Percentiles rank a stretch among this genome's conserved stretches.
phyloP scores from a whole-genome alignment of 495 filamentous ascomycete species.

The Tuber microsphaerosporum region DNA sequence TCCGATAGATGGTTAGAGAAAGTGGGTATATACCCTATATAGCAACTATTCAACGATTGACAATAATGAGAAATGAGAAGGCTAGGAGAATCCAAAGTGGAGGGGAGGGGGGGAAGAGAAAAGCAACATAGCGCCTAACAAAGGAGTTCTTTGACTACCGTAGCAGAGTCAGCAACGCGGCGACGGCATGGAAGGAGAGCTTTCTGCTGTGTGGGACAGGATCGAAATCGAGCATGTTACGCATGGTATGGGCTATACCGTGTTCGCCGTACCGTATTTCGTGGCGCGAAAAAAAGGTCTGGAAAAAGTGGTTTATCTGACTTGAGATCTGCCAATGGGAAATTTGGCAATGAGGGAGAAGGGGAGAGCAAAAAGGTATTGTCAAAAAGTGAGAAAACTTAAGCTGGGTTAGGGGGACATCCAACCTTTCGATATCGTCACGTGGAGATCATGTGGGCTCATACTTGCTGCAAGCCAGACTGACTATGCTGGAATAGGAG shows the following conservation, averaged over 20 bases:
- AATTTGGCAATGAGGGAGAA: background rate
- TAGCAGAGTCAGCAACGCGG: too few relatives aligned
- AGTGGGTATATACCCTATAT: background rate
- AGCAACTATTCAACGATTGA: background rate
- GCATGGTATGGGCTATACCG: background rate
- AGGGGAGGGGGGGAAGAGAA: background rate
- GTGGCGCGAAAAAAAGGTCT: background rate
- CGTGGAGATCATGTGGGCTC: background rate
- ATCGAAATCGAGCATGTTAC: background rate
- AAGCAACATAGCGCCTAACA: background rate
- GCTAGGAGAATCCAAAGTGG: background rate
- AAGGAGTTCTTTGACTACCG: too few relatives aligned
- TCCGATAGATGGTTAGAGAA: background rate
- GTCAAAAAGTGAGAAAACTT: too few relatives aligned
- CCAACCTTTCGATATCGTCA: background rate
- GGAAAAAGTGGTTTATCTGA: background rate
- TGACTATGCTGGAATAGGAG: background rate
- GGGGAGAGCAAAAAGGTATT: constrained; percentile 1
- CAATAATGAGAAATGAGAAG: background rate
- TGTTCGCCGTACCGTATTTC: background rate
- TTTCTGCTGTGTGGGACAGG: background rate
- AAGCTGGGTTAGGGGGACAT: background rate
- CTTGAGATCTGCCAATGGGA: background rate
- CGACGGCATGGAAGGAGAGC: background rate
- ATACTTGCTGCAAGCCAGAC: background rate